These are phyloP conservation scores for Hibiscus mutabilis DNA, from an alignment of 345 rosid species.

Conservation along the genomic window DNA sequence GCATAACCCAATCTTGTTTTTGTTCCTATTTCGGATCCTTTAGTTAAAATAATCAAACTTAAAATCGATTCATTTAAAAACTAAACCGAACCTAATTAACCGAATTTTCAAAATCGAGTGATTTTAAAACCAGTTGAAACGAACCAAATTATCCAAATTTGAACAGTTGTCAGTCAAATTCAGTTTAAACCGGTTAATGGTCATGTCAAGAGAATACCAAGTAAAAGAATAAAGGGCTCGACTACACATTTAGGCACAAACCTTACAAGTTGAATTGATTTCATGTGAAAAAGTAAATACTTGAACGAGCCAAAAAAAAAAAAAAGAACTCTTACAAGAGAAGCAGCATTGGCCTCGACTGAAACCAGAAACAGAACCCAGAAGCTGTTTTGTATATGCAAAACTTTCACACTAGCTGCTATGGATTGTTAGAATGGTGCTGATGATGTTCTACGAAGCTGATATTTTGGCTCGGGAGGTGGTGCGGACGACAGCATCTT, in stretches of 20 bases:
- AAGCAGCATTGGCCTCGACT: background rate
- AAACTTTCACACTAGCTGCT: conserved; percentile 7
- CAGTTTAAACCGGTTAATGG: no score
- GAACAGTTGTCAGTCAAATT: no score
- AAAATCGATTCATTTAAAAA: no score
- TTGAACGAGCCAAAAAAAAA: background rate
- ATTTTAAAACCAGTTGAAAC: no score
- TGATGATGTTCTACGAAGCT: conserved; percentile 63
- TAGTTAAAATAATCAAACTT: no score
- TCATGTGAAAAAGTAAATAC: background rate
- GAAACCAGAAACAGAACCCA: background rate
- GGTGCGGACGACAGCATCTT: conserved; percentile 46
- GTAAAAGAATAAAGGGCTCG: background rate
- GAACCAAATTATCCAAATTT: no score
- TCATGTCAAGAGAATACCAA: no score
- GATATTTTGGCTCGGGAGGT: conserved; percentile 56
- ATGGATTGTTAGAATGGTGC: conserved; percentile 42
- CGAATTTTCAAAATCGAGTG: no score
- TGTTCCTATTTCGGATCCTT: no score
- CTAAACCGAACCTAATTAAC: no score
- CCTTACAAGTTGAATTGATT: conserved; percentile 1
- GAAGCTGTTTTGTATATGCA: background rate
- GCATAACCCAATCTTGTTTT: no score
- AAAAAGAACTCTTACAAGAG: background rate
- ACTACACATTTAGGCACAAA: background rate